A percentile compares a stretch with the other conserved stretches of the same genome.
Evolutionary conservation across 371 early-diverging fungal genomes (phyloP).

Genomic region (Circinella umbellata): DNA sequence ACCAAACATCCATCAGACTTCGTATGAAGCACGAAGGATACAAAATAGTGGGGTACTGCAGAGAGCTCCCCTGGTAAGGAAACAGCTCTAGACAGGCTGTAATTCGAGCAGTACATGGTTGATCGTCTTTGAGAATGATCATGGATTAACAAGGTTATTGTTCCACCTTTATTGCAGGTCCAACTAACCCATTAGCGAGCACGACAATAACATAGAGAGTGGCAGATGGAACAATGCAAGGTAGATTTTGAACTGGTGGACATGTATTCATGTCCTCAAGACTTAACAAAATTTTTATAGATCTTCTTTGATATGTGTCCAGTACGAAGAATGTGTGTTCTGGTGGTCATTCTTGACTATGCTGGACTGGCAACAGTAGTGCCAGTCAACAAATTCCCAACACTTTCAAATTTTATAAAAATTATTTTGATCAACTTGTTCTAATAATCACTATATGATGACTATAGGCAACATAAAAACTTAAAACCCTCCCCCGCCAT

Average conservation of each 20-base stretch:
- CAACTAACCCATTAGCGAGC: neutral
- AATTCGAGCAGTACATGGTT: conserved; percentile 12
- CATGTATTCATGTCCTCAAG: neutral
- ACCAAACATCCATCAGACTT: neutral
- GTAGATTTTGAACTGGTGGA: conserved; percentile 3
- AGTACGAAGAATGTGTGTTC: too few relatives aligned
- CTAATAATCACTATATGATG: too few relatives aligned
- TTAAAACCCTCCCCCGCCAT: too few relatives aligned
- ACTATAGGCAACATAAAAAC: too few relatives aligned
- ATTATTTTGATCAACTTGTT: too few relatives aligned
- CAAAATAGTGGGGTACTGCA: conserved; percentile 6
- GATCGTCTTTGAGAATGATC: conserved; percentile 13
- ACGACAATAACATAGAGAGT: neutral
- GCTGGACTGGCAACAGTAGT: too few relatives aligned
- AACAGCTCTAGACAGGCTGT: conserved; percentile 10
- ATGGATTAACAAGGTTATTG: conserved; percentile 18
- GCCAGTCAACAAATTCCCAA: too few relatives aligned
- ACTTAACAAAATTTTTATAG: too few relatives aligned
- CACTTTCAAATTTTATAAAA: too few relatives aligned
- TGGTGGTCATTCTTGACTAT: too few relatives aligned
- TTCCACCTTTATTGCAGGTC: conserved; percentile 6
- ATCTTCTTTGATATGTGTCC: too few relatives aligned
- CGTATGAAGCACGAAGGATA: conserved; percentile 12
- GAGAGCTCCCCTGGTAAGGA: conserved; percentile 15
- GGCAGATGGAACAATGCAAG: neutral